A percentile compares a stretch with the other conserved stretches of the same genome.
These are phyloP conservation scores for Skeletonema costatum DNA, from an alignment of 108 stramenopile species.

Conservation along the genomic window DNA sequence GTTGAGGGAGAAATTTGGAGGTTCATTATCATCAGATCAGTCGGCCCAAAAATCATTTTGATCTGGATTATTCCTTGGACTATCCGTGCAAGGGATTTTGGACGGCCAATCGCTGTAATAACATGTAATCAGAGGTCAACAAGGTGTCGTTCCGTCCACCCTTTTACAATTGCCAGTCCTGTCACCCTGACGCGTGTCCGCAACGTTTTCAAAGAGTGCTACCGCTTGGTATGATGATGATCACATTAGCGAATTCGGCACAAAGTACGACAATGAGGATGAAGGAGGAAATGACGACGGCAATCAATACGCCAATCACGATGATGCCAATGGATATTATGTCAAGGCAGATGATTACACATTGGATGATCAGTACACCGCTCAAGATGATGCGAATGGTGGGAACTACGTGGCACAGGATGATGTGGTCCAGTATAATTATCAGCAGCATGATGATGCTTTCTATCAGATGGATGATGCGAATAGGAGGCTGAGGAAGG, in stretches of 20 bases:
- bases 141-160: conserved; percentile 76
- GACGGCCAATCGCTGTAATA: conserved; percentile 84
- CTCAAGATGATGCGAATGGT: conserved; percentile 12
- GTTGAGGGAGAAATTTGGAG: background rate
- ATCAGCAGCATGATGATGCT: conserved; percentile 39
- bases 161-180: conserved; percentile 77
- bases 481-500: conserved; percentile 29
- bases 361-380: background rate
- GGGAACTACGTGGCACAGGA: conserved; percentile 35
- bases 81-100: conserved; percentile 66
- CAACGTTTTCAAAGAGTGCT: conserved; percentile 69
- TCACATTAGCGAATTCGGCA: conserved; percentile 65
- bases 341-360: conserved; percentile 33
- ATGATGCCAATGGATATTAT: conserved; percentile 41
- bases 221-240: conserved; percentile 87
- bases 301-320: conserved; percentile 38
- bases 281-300: conserved; percentile 15
- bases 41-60: conserved; percentile 54
- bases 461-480: conserved; percentile 59
- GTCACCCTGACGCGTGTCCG: conserved; percentile 65
- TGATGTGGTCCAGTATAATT: conserved; percentile 43
- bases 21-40: background rate
- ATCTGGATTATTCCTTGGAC: conserved; percentile 57
- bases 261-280: conserved; percentile 38
- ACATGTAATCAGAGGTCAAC: conserved; percentile 62